Conservation (phyloP, 768 basidiomycete species). For the Auricularia heimuer region DNA sequence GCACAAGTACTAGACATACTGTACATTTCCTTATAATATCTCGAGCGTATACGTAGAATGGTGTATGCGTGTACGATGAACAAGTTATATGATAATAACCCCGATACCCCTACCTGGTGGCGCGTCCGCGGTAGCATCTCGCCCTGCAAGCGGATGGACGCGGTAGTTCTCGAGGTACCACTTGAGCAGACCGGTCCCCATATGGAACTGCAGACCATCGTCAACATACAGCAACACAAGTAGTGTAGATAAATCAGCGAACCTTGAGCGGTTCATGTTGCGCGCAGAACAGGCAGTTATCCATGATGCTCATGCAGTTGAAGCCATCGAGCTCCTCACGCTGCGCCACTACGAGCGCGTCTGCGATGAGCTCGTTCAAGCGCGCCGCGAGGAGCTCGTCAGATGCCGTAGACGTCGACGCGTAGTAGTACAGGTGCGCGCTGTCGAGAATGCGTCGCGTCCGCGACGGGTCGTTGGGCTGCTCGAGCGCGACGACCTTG, state of each 20-base stretch:
- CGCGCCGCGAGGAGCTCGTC: neutral
- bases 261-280: too few relatives aligned
- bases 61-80: too few relatives aligned
- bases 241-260: neutral
- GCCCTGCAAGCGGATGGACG: neutral
- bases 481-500: neutral
- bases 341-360: neutral
- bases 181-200: neutral
- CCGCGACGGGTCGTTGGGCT: neutral
- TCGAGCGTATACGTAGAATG: too few relatives aligned
- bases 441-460: neutral
- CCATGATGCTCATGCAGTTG: neutral
- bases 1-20: too few relatives aligned
- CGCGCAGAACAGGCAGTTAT: neutral
- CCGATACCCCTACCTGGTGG: neutral
- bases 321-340: neutral
- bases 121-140: neutral
- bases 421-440: neutral
- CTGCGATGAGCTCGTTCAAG: neutral
- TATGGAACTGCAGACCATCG: neutral
- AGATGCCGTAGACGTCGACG: neutral
- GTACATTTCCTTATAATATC: too few relatives aligned
- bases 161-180: constrained; percentile 1
- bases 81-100: neutral
- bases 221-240: neutral